A percentile compares a stretch with the other conserved stretches of the same genome.
These are phyloP conservation scores for Coemansia sp. DNA, from an alignment of 192 early-diverging fungal species.

Conservation along the genomic window DNA sequence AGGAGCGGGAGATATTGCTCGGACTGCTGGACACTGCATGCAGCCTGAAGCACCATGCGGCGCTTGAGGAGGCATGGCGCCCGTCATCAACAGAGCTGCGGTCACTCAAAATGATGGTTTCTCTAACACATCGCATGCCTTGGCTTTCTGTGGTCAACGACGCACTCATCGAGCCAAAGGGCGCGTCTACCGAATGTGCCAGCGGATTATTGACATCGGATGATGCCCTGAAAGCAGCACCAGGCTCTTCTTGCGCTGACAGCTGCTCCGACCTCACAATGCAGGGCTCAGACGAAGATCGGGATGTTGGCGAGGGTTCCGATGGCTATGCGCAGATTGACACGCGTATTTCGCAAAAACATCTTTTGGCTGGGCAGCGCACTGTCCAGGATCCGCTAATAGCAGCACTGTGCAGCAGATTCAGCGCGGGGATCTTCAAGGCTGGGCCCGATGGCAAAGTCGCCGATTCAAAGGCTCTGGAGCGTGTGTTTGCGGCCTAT, in stretches of 20 bases:
- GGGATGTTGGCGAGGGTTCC: neutral
- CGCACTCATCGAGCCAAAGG: neutral
- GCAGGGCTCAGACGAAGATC: neutral
- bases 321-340: neutral
- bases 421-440: constrained; percentile 42
- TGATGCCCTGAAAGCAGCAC: neutral
- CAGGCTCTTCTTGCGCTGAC: neutral
- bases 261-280: neutral
- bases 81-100: constrained; percentile 67
- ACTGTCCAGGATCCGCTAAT: constrained; percentile 39
- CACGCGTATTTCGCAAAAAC: constrained; percentile 21
- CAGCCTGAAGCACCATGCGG: constrained; percentile 57
- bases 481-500: constrained; percentile 40
- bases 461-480: constrained; percentile 28
- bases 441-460: constrained; percentile 25
- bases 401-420: constrained; percentile 27
- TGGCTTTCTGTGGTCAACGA: constrained; percentile 54
- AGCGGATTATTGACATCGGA: neutral
- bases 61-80: constrained; percentile 72
- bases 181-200: neutral
- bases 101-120: constrained; percentile 68
- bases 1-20: constrained; percentile 57
- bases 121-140: constrained; percentile 69
- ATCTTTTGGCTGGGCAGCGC: constrained; percentile 28
- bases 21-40: constrained; percentile 59